Evolutionary conservation across 148 eudicot genomes (phyloP).

Genomic region (Diospyros lotus): DNA sequence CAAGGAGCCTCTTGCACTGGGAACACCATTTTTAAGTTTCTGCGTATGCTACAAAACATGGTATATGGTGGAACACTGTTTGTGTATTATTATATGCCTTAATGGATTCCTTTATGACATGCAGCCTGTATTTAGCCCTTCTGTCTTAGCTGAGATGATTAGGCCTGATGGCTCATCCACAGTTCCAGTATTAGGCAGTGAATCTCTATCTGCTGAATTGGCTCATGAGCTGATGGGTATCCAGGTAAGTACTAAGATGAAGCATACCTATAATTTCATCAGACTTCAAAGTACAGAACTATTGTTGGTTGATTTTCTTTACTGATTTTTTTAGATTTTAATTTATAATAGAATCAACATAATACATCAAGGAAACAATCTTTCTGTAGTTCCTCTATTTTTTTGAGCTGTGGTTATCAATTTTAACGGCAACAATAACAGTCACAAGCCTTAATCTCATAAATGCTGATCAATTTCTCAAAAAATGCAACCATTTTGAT

Average conservation of each 20-base stretch:
- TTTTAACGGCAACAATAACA: no score
- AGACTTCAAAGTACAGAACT: not conserved
- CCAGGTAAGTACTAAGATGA: constrained; percentile 50
- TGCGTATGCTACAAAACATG: not conserved
- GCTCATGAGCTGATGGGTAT: constrained; percentile 80
- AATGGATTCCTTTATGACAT: constrained; percentile 11
- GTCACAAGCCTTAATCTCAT: no score
- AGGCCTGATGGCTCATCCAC: constrained; percentile 86
- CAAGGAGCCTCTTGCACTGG: not conserved
- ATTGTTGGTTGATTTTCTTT: not conserved
- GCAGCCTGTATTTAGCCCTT: constrained; percentile 88
- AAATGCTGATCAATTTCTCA: no score
- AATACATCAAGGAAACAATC: no score
- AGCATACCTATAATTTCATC: not conserved
- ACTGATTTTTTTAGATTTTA: not conserved
- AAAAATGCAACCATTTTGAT: no score
- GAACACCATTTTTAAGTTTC: not conserved
- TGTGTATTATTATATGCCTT: not conserved
- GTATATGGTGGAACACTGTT: not conserved
- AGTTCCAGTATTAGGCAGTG: constrained; percentile 60
- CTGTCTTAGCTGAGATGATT: constrained; percentile 77
- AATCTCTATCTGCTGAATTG: constrained; percentile 78
- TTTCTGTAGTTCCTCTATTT: no score
- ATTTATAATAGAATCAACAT: no score
- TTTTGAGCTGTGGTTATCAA: no score